Percentiles rank a stretch among this genome's conserved stretches.
Conservation (phyloP, 805 yeast genomes). For the Ogataea methylovora region DNA sequence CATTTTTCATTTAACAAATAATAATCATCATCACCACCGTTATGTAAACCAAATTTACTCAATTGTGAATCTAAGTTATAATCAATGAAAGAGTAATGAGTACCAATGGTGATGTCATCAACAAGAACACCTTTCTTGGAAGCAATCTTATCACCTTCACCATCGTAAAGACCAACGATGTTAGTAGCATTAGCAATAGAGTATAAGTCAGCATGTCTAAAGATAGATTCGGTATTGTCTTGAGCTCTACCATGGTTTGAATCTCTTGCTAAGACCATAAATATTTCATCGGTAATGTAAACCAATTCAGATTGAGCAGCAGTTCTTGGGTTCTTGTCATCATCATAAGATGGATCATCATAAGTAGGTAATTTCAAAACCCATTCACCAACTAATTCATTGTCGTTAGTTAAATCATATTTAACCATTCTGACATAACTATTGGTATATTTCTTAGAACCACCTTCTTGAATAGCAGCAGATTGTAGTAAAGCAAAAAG, state of each 20-base stretch:
- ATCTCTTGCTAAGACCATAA: slow-evolving; percentile 24
- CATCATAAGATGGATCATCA: slow-evolving; percentile 11
- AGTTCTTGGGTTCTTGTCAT: slow-evolving; percentile 17
- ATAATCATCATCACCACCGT: slow-evolving; percentile 22
- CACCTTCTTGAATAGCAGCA: slow-evolving; percentile 26
- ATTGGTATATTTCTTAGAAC: slow-evolving; percentile 14
- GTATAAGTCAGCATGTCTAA: slow-evolving; percentile 22
- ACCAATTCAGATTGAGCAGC: slow-evolving; percentile 26
- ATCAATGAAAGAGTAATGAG: slow-evolving; percentile 19
- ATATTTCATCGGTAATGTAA: slow-evolving; percentile 18
- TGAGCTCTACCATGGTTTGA: slow-evolving; percentile 17
- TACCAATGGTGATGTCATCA: slow-evolving; percentile 17
- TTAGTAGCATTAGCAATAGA: slow-evolving; percentile 21
- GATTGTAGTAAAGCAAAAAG: slow-evolving; percentile 20
- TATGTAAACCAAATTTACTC: slow-evolving; percentile 23
- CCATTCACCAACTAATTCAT: slow-evolving; percentile 19
- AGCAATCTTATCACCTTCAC: slow-evolving; percentile 17
- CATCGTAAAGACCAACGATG: slow-evolving; percentile 22
- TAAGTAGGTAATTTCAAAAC: slow-evolving; percentile 22
- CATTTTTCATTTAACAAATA: slow-evolving; percentile 23
- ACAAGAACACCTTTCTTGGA: slow-evolving; percentile 16
- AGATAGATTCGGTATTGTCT: slow-evolving; percentile 16
- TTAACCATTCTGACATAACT: slow-evolving; percentile 19
- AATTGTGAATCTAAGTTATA: slow-evolving; percentile 18
- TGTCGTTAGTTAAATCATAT: slow-evolving; percentile 16